Evolutionary conservation across 129 eudicot genomes (phyloP).

Genomic region (Escallonia herrerae): DNA sequence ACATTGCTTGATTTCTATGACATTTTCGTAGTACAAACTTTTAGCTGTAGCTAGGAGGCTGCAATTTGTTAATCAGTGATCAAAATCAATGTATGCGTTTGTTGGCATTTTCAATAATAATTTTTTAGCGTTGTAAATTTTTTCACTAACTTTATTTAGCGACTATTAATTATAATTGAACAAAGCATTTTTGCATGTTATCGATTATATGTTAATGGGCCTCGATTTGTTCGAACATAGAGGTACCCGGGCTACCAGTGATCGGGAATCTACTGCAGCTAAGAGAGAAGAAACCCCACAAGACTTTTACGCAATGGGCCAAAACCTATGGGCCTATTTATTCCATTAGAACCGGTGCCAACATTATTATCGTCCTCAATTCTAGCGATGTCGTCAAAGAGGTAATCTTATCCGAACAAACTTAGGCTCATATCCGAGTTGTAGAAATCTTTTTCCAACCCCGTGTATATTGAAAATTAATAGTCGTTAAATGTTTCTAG

Average conservation of each 20-base stretch:
- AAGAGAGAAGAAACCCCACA: slow-evolving; percentile 56
- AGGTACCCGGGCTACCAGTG: slow-evolving; percentile 37
- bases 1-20: too few relatives aligned
- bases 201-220: background rate
- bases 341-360: slow-evolving; percentile 62
- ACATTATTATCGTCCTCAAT: slow-evolving; percentile 53
- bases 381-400: slow-evolving; percentile 34
- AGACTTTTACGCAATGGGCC: slow-evolving; percentile 68
- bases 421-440: too few relatives aligned
- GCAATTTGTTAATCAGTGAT: too few relatives aligned
- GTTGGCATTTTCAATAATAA: background rate
- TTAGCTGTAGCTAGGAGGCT: too few relatives aligned
- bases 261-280: slow-evolving; percentile 37
- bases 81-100: background rate
- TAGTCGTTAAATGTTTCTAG: too few relatives aligned
- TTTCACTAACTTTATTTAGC: background rate
- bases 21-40: too few relatives aligned
- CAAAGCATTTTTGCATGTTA: background rate
- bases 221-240: slow-evolving; percentile 9
- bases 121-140: background rate
- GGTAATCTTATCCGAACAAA: background rate
- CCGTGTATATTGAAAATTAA: too few relatives aligned
- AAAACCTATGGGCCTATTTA: slow-evolving; percentile 77
- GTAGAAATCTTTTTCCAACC: too few relatives aligned
- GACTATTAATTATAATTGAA: background rate